Percentiles rank a stretch among this genome's conserved stretches.
phyloP scores from a whole-genome alignment of 2,329 filamentous ascomycete genomes.

The Colletotrichum salicis region DNA sequence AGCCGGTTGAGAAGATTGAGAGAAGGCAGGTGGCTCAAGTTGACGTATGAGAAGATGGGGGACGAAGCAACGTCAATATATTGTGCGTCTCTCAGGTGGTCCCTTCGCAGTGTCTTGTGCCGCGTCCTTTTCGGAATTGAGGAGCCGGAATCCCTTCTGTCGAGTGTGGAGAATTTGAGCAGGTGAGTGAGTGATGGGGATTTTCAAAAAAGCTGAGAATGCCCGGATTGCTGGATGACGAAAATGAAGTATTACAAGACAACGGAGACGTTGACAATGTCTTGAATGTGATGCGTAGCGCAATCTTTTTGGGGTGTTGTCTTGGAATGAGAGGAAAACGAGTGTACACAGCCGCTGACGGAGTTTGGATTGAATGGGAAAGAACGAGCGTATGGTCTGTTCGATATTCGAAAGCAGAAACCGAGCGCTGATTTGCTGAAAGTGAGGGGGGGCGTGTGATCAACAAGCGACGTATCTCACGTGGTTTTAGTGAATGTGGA shows the following conservation, averaged over 20 bases:
- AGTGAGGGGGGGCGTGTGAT: not conserved
- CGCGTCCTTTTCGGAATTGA: conserved; percentile 32
- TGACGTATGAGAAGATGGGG: conserved; percentile 21
- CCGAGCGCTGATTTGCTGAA: not conserved
- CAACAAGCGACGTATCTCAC: conserved; percentile 22
- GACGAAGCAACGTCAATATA: conserved; percentile 34
- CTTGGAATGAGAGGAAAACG: conserved; percentile 18
- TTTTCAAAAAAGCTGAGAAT: not conserved
- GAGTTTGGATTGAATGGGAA: conserved; percentile 17
- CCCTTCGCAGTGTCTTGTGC: conserved; percentile 30
- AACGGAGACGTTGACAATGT: conserved; percentile 4
- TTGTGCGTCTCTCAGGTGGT: conserved; percentile 24
- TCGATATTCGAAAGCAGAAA: not conserved
- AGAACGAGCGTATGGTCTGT: conserved; percentile 27
- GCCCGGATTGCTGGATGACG: conserved; percentile 12
- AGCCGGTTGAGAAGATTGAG: conserved; percentile 18
- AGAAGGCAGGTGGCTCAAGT: not conserved
- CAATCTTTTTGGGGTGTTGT: conserved; percentile 1
- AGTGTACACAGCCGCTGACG: conserved; percentile 32
- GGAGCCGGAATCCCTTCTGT: conserved; percentile 22
- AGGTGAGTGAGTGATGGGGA: not conserved
- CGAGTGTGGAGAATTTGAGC: conserved; percentile 6
- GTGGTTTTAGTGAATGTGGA: conserved; percentile 11
- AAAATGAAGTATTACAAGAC: conserved; percentile 22
- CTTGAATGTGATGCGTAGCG: conserved; percentile 1